Percentiles rank a stretch among this genome's conserved stretches.
These are phyloP conservation scores for Cryoendolithus antarcticus DNA, from an alignment of 2,329 filamentous ascomycete species.

Conservation along the genomic window DNA sequence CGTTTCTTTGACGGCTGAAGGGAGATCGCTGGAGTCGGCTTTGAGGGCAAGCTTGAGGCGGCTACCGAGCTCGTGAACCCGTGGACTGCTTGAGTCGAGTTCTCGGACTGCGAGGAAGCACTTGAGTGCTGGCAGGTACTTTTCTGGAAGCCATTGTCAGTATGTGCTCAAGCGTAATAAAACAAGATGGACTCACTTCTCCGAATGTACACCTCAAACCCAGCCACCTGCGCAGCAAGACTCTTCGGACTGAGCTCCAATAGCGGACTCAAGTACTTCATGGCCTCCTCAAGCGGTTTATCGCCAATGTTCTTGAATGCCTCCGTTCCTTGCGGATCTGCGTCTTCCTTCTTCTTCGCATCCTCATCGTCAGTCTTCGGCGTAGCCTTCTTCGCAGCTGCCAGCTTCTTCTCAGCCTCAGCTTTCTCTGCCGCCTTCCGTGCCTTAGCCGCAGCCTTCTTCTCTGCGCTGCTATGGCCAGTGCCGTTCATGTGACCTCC, in stretches of 20 bases:
- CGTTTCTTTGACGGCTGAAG: constrained; percentile 54
- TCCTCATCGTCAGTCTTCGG: constrained; percentile 50
- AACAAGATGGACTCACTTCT: constrained; percentile 49
- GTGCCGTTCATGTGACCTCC: constrained; percentile 58
- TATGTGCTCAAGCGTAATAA: background rate
- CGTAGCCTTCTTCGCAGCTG: constrained; percentile 36
- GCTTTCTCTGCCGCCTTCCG: constrained; percentile 67
- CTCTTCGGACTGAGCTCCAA: constrained; percentile 72
- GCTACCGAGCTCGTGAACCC: constrained; percentile 58
- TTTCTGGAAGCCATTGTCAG: constrained; percentile 38
- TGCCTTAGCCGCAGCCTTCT: constrained; percentile 55
- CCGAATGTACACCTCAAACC: constrained; percentile 81
- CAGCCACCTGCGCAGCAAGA: constrained; percentile 68
- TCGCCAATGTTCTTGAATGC: constrained; percentile 53
- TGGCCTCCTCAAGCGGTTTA: constrained; percentile 68
- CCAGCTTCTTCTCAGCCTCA: constrained; percentile 62
- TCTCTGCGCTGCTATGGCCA: constrained; percentile 74
- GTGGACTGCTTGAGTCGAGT: constrained; percentile 55
- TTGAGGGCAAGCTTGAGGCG: constrained; percentile 42
- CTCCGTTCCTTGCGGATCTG: constrained; percentile 72
- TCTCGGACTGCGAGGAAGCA: constrained; percentile 64
- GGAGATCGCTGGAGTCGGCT: constrained; percentile 45
- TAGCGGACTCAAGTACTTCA: constrained; percentile 73
- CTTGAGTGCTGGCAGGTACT: constrained; percentile 75
- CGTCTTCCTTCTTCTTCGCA: constrained; percentile 72